Evolutionary conservation across 257 asterid genomes (phyloP).

Genomic region (Jacaranda mimosifolia): DNA sequence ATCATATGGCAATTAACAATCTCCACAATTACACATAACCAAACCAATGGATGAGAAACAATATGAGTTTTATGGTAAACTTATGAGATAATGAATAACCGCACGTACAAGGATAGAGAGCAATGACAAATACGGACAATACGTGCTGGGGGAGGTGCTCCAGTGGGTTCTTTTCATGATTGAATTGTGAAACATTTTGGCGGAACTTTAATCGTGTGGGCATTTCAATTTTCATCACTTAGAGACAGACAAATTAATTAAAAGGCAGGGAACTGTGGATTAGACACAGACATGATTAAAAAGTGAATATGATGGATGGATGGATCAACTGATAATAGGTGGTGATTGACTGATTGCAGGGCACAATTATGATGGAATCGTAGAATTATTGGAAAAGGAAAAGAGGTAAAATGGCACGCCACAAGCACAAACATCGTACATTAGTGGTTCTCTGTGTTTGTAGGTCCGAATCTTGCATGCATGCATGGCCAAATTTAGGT

Average conservation of each 20-base stretch:
- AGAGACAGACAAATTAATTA: background rate
- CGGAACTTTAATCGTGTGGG: conserved; percentile 25
- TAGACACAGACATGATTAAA: background rate
- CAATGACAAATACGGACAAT: background rate
- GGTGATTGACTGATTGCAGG: background rate
- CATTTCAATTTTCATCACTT: conserved; percentile 36
- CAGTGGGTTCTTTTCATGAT: conserved; percentile 44
- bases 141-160: background rate
- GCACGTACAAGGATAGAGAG: conserved; percentile 29
- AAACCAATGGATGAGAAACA: background rate
- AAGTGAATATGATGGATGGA: conserved; percentile 1
- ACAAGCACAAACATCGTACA: no score
- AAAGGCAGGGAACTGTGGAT: background rate
- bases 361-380: background rate
- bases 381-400: no score
- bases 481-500: background rate
- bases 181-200: conserved; percentile 45
- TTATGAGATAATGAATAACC: background rate
- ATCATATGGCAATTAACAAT: no score
- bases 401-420: no score
- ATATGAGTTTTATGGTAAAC: background rate
- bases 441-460: background rate
- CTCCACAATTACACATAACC: background rate
- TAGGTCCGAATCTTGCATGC: conserved; percentile 22
- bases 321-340: background rate